Evolutionary conservation across 148 eudicot genomes (phyloP), one percentile per base, ranked within the genome.

Genomic region (Nepenthes mirabilis): DNA sequence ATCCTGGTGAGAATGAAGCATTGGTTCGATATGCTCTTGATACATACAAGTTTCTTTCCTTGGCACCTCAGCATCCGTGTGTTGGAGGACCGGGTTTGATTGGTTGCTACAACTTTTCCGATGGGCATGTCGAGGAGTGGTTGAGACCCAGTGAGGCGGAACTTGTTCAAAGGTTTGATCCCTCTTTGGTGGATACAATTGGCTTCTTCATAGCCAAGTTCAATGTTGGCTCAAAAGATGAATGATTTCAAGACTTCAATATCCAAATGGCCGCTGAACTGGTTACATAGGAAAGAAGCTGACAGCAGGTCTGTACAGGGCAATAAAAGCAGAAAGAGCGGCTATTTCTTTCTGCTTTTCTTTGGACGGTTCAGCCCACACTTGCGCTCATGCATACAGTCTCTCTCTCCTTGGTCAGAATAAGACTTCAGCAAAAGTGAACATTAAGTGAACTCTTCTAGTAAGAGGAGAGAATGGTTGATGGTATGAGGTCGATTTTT

Each of bases 191-290:
- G 6, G 97, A 87, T 63, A 91, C 95, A 51, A 91, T 91, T 13
- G 97, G 97, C 10, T 91, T 91, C 65, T 91, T 91, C 74, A 87
- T 91, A 64, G 97, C 97, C 48, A 91, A 91, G 74, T 91, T 91
- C 34, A 69, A 66, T 47, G 95, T 91, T 68, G 95, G 87, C 35
- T 58, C 72, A 70, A 83, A 86, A 74, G 80, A 81, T 47, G 48
- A 55, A 36, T 75, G 62, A 74, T 43, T 65, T 45, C 23, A 23
- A 23, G 23, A 23, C 23, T 23, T 23, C 23, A 23, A 23, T 23
- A 23, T 23, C 23, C 23, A 23, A 23, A 23, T 23, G 0, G 23
- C 23, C 23, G 0, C 23, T 23, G 23, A 23, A 23, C 23, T 23
- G 23, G 23, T 23, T 23, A 23, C 23, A 23, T 23, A 23, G 23